These are phyloP conservation scores for Maudiozyma bulderi DNA, from an alignment of 805 yeast species.

Conservation along the genomic window DNA sequence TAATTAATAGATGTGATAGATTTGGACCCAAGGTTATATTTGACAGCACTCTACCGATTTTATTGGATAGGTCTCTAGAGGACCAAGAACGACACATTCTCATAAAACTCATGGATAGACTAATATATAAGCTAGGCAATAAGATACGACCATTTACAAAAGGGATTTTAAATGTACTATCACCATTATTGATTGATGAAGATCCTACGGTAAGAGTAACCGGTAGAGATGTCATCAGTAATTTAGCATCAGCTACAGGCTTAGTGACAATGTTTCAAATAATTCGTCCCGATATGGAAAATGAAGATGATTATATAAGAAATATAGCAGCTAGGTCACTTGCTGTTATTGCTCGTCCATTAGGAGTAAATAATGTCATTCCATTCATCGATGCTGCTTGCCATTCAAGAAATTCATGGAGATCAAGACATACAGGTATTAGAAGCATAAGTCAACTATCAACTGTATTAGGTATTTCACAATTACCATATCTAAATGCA, in stretches of 20 bases:
- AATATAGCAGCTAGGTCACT: conserved; percentile 67
- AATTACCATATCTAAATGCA: conserved; percentile 62
- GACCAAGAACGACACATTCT: conserved; percentile 78
- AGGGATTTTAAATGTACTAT: conserved; percentile 59
- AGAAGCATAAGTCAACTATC: conserved; percentile 71
- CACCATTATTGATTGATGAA: conserved; percentile 75
- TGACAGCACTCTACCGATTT: conserved; percentile 62
- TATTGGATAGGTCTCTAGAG: conserved; percentile 61
- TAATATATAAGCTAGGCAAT: conserved; percentile 56
- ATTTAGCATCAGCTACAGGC: conserved; percentile 73
- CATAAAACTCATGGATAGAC: conserved; percentile 64
- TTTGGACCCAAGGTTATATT: conserved; percentile 67
- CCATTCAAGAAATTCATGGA: conserved; percentile 66
- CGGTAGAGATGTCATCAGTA: conserved; percentile 70
- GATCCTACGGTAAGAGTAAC: conserved; percentile 65
- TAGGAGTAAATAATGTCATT: conserved; percentile 60
- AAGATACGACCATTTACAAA: conserved; percentile 63
- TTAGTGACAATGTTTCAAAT: conserved; percentile 68
- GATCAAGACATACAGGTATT: conserved; percentile 75
- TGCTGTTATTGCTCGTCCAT: conserved; percentile 73
- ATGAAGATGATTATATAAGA: conserved; percentile 71
- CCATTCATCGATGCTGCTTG: conserved; percentile 81
- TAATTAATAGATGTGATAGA: conserved; percentile 51
- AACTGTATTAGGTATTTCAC: conserved; percentile 53
- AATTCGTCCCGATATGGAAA: conserved; percentile 73